phyloP scores from a whole-genome alignment of 2,329 filamentous ascomycete species.

The Magnaporthales sp. region DNA sequence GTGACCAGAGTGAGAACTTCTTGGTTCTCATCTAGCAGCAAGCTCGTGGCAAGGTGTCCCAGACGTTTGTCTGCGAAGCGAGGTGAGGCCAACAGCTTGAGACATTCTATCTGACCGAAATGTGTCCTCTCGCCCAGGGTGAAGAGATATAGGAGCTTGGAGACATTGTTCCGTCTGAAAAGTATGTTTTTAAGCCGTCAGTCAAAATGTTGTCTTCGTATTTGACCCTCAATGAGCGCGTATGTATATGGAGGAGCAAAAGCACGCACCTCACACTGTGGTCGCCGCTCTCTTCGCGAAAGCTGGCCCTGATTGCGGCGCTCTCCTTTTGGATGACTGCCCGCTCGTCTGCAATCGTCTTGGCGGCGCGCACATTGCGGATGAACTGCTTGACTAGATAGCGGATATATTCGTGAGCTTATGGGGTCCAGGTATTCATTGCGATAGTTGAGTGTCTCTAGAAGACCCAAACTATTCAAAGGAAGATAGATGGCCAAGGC shows the following conservation, averaged over 20 bases:
- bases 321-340: slow-evolving; percentile 99
- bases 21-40: slow-evolving; percentile 95
- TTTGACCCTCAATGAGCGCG: background rate
- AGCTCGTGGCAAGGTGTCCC: slow-evolving; percentile 91
- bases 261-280: slow-evolving; percentile 66
- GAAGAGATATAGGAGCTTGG: slow-evolving; percentile 96
- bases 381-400: slow-evolving; percentile 95
- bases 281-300: slow-evolving; percentile 92
- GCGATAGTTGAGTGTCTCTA: background rate
- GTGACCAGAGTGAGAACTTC: slow-evolving; percentile 95
- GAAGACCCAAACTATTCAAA: background rate
- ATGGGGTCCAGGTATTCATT: background rate
- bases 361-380: slow-evolving; percentile 94
- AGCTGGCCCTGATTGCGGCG: slow-evolving; percentile 92
- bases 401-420: background rate
- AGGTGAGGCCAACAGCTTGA: slow-evolving; percentile 93
- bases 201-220: background rate
- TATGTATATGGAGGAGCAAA: background rate
- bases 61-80: slow-evolving; percentile 96
- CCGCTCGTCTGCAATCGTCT: slow-evolving; percentile 97
- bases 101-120: slow-evolving; percentile 98
- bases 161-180: slow-evolving; percentile 90
- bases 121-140: slow-evolving; percentile 95
- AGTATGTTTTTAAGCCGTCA: background rate
- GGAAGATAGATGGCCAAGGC: background rate